phyloP scores from a whole-genome alignment of 2,329 filamentous ascomycete genomes.

The Alternaria sp. region DNA sequence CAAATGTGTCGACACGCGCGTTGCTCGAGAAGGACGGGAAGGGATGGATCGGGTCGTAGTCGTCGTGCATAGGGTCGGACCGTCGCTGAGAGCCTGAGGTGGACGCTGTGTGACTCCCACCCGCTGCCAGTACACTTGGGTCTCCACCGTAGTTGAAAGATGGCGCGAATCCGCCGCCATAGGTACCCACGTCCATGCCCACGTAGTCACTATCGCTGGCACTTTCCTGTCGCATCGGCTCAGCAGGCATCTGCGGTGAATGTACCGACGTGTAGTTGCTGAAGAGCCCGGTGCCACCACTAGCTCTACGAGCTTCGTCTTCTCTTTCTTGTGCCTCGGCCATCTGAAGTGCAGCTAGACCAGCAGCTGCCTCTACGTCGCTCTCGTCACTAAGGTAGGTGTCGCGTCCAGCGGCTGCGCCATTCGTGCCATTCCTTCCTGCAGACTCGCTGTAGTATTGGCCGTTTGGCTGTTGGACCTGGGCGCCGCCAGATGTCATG shows the following conservation, averaged over 20 bases:
- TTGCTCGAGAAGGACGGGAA: constrained; percentile 64
- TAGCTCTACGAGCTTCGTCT: constrained; percentile 64
- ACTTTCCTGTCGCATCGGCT: constrained; percentile 27
- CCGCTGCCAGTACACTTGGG: constrained; percentile 49
- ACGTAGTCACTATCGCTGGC: constrained; percentile 73
- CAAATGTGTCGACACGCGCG: constrained; percentile 83
- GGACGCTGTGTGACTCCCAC: constrained; percentile 50
- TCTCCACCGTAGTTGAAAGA: constrained; percentile 67
- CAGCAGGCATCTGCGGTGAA: constrained; percentile 51
- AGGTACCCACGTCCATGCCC: constrained; percentile 73
- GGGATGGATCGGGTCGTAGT: constrained; percentile 60
- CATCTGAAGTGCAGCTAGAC: constrained; percentile 81
- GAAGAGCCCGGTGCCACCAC: constrained; percentile 62
- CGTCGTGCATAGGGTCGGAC: constrained; percentile 52
- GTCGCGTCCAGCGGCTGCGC: constrained; percentile 42
- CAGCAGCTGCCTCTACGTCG: constrained; percentile 85
- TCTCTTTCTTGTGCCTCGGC: constrained; percentile 78
- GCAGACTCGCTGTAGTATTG: constrained; percentile 36
- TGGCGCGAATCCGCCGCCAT: constrained; percentile 74
- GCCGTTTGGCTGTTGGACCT: constrained; percentile 45
- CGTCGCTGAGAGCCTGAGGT: constrained; percentile 55
- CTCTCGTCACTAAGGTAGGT: constrained; percentile 69
- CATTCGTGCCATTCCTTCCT: constrained; percentile 54
- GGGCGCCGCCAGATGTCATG: constrained; percentile 45
- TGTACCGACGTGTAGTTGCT: constrained; percentile 54